phyloP scores from a whole-genome alignment of 2,329 filamentous ascomycete genomes.

The Ciborinia camelliae region DNA sequence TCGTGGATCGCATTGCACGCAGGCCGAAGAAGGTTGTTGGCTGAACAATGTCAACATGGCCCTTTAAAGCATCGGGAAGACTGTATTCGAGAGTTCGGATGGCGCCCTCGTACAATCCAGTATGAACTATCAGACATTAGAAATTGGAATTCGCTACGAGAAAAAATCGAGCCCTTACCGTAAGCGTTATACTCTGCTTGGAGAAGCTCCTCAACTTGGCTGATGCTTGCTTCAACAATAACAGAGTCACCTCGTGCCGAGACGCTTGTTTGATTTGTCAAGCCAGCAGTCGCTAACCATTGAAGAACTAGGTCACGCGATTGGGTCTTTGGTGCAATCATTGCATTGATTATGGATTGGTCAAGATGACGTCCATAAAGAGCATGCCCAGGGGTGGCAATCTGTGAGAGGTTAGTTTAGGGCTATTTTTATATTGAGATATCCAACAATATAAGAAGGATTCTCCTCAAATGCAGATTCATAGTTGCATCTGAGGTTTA shows the following conservation, averaged over 20 bases:
- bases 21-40: constrained; percentile 57
- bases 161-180: constrained; percentile 39
- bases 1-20: constrained; percentile 34
- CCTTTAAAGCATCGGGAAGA: constrained; percentile 52
- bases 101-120: constrained; percentile 22
- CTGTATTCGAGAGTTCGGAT: constrained; percentile 35
- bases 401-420: constrained; percentile 26
- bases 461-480: not conserved
- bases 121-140: constrained; percentile 26
- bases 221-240: constrained; percentile 47
- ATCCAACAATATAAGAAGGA: not conserved
- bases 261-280: constrained; percentile 42
- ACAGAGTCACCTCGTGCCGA: constrained; percentile 53
- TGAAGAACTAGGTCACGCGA: constrained; percentile 52
- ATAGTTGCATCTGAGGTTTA: not conserved
- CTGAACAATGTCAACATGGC: constrained; percentile 57
- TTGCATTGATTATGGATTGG: constrained; percentile 48
- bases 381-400: constrained; percentile 45
- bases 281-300: constrained; percentile 54
- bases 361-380: constrained; percentile 55
- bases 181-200: constrained; percentile 51
- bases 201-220: constrained; percentile 51
- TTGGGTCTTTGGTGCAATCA: constrained; percentile 52
- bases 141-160: not conserved
- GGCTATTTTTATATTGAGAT: not conserved